Evolutionary conservation across 352 stramenopile species (phyloP).

Genomic region (Globisporangium solare): DNA sequence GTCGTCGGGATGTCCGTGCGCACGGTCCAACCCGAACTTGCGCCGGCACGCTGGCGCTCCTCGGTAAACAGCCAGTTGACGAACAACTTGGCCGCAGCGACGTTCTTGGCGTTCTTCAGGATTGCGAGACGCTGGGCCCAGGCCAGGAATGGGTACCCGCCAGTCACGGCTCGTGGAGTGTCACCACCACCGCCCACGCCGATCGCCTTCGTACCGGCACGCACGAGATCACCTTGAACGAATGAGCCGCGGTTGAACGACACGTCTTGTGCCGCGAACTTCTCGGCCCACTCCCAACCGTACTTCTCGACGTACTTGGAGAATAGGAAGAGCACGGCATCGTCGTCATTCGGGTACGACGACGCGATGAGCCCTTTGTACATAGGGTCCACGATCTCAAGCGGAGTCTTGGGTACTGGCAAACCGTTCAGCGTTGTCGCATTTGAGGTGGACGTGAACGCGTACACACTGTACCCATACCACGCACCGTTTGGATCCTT

Average conservation of each 20-base stretch:
- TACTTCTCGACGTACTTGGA: constrained; percentile 42
- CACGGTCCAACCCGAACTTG: constrained; percentile 16
- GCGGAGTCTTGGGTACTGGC: constrained; percentile 16
- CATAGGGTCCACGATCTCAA: constrained; percentile 28
- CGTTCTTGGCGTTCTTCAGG: constrained; percentile 48
- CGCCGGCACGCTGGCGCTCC: constrained; percentile 21
- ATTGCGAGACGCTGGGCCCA: constrained; percentile 57
- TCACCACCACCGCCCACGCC: constrained; percentile 11
- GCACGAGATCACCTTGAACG: constrained; percentile 21
- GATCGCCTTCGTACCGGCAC: constrained; percentile 27
- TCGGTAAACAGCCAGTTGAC: constrained; percentile 49
- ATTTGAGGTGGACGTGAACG: constrained; percentile 44
- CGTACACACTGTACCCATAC: constrained; percentile 31
- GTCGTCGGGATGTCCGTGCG: constrained; percentile 34
- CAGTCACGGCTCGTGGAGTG: neutral
- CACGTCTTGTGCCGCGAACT: constrained; percentile 35
- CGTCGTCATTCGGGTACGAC: constrained; percentile 44
- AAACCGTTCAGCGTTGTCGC: constrained; percentile 5
- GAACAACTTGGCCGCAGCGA: constrained; percentile 49
- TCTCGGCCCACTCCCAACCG: constrained; percentile 43
- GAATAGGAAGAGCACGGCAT: constrained; percentile 48
- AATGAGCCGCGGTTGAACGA: constrained; percentile 32
- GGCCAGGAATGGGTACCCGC: constrained; percentile 18
- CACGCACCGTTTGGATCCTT: constrained; percentile 25
- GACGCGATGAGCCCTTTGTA: constrained; percentile 38